Conservation (phyloP, 345 rosid genomes). For the Lepidium didymum region DNA sequence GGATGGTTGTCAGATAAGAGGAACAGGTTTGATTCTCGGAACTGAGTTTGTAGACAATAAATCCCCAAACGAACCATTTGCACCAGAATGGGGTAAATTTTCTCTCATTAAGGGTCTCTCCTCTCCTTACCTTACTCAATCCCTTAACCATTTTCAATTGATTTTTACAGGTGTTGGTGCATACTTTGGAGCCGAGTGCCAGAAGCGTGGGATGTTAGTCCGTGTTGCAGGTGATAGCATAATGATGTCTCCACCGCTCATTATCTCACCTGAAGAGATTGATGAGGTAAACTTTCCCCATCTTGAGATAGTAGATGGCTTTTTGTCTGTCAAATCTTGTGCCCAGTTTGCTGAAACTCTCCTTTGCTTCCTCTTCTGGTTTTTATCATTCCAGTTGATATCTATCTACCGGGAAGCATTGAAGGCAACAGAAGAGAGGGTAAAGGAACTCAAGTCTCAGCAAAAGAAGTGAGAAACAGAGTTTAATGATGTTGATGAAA, state of each 20-base stretch:
- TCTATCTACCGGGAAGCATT: slow-evolving; percentile 63
- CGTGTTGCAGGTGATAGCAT: slow-evolving; percentile 87
- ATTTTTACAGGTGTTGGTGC: slow-evolving; percentile 60
- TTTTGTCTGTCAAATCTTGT: not conserved
- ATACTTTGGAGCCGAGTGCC: slow-evolving; percentile 81
- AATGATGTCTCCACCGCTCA: slow-evolving; percentile 88
- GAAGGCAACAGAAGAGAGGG: slow-evolving; percentile 74
- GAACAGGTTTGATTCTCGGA: slow-evolving; percentile 84
- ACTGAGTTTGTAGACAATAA: slow-evolving; percentile 86
- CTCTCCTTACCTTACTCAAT: not conserved
- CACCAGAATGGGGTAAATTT: slow-evolving; percentile 89
- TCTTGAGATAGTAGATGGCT: not conserved
- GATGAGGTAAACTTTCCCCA: slow-evolving; percentile 46
- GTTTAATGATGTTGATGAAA: slow-evolving; percentile 33
- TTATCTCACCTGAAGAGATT: slow-evolving; percentile 58
- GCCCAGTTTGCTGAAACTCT: not conserved
- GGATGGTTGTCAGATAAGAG: slow-evolving; percentile 60
- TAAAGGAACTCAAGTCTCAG: slow-evolving; percentile 73
- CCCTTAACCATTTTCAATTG: not conserved
- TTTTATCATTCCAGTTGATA: slow-evolving; percentile 43
- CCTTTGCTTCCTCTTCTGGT: not conserved
- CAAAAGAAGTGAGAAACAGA: slow-evolving; percentile 29
- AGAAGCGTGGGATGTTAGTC: slow-evolving; percentile 75
- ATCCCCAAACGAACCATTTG: slow-evolving; percentile 84
- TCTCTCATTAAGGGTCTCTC: not conserved